A percentile compares a stretch with the other conserved stretches of the same genome.
phyloP scores from a whole-genome alignment of 1,139 yeast genomes.

The Waltiozyma sp. region DNA sequence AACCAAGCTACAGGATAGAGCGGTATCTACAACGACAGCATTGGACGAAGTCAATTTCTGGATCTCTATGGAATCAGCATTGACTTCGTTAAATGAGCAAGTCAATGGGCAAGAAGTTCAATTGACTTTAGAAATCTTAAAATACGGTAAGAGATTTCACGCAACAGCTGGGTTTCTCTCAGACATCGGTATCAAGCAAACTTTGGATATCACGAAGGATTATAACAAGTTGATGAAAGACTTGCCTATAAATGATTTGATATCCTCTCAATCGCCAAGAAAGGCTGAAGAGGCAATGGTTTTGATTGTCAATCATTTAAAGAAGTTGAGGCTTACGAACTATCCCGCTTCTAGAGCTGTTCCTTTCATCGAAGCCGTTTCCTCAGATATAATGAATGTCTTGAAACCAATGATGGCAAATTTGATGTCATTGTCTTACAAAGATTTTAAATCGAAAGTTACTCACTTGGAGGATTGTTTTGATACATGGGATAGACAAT shows the following conservation, averaged over 20 bases:
- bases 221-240: conserved; percentile 60
- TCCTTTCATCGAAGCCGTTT: conserved; percentile 50
- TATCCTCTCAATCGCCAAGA: conserved; percentile 35
- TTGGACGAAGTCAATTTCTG: conserved; percentile 71
- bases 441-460: conserved; percentile 23
- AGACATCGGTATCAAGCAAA: conserved; percentile 59
- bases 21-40: conserved; percentile 48
- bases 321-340: conserved; percentile 44
- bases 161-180: conserved; percentile 63
- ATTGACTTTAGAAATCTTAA: conserved; percentile 51
- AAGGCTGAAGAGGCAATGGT: conserved; percentile 36
- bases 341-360: conserved; percentile 63
- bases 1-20: conserved; percentile 32
- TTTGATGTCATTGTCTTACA: conserved; percentile 27
- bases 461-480: conserved; percentile 23
- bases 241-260: conserved; percentile 55
- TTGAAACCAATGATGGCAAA: conserved; percentile 21
- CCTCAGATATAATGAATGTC: conserved; percentile 31
- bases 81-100: conserved; percentile 48
- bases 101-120: conserved; percentile 42
- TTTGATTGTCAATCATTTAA: conserved; percentile 50
- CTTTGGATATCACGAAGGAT: conserved; percentile 38
- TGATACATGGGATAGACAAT: conserved; percentile 37
- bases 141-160: conserved; percentile 68
- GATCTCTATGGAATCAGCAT: conserved; percentile 59